Conservation (phyloP, 2,329 filamentous ascomycete genomes). For the Cercospora sp. region DNA sequence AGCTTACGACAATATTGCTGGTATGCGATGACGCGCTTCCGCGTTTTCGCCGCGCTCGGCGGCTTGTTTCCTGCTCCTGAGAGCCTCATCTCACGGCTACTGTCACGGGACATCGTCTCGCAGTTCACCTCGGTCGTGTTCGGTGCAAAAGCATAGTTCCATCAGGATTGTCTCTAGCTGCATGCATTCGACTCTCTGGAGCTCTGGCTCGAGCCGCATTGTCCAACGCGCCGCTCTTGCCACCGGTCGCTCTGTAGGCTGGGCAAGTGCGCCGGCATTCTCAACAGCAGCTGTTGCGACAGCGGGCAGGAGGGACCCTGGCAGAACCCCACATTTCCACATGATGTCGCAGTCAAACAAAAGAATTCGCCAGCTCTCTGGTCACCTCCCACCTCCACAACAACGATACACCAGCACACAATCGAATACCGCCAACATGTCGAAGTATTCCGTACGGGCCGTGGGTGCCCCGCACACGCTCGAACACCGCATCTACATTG, state of each 20-base stretch:
- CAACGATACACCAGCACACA: conserved; percentile 17
- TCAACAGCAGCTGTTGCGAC: conserved; percentile 9
- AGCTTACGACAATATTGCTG: not conserved
- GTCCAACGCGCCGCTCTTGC: not conserved
- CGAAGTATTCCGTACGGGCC: too few relatives aligned
- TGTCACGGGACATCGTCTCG: not conserved
- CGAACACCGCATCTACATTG: conserved; percentile 95
- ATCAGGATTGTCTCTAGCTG: conserved; percentile 7
- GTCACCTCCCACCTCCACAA: conserved; percentile 30
- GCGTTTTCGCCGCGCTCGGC: conserved; percentile 4
- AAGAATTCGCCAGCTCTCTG: conserved; percentile 24
- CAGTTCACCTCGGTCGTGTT: conserved; percentile 18
- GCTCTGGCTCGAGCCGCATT: conserved; percentile 18
- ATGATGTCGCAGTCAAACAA: conserved; percentile 32
- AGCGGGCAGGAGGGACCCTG: conserved; percentile 23
- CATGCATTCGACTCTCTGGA: conserved; percentile 21
- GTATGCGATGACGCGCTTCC: conserved; percentile 1
- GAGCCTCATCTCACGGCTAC: not conserved
- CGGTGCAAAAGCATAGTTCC: not conserved
- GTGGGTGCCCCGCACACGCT: conserved; percentile 74
- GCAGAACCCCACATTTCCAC: conserved; percentile 21
- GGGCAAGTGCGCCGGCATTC: conserved; percentile 11
- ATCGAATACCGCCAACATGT: conserved; percentile 11
- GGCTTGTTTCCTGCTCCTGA: conserved; percentile 5
- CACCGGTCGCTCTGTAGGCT: conserved; percentile 15